Evolutionary conservation across 2,329 filamentous ascomycete genomes (phyloP).

Genomic region (Pyrenophora teres): DNA sequence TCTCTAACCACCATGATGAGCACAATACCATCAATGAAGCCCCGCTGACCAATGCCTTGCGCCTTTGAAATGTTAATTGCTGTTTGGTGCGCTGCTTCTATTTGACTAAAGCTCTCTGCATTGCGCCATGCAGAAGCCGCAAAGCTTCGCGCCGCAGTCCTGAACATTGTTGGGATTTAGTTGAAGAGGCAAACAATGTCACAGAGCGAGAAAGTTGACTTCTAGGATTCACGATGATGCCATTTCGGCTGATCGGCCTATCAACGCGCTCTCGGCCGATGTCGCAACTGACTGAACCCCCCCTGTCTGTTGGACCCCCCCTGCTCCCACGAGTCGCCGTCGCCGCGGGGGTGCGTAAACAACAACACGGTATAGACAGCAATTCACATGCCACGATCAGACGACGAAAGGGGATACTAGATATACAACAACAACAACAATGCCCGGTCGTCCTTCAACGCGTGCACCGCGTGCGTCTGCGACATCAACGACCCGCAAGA

Average conservation of each 20-base stretch:
- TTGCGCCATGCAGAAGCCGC: slow-evolving; percentile 64
- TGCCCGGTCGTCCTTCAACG: slow-evolving; percentile 55
- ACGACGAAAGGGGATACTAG: slow-evolving; percentile 14
- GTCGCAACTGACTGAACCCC: slow-evolving; percentile 20
- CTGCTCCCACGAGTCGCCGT: slow-evolving; percentile 13
- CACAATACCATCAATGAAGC: slow-evolving; percentile 75
- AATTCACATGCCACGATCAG: slow-evolving; percentile 10
- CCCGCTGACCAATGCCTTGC: slow-evolving; percentile 76
- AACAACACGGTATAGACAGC: slow-evolving; percentile 16
- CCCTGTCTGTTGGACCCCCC: slow-evolving; percentile 10
- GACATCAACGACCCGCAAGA: slow-evolving; percentile 47
- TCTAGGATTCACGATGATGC: slow-evolving; percentile 16
- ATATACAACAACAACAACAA: slow-evolving; percentile 24
- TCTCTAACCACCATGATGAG: neutral
- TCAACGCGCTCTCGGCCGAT: slow-evolving; percentile 28
- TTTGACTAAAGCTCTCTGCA: slow-evolving; percentile 52
- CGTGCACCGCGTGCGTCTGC: slow-evolving; percentile 48
- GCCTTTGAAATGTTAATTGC: slow-evolving; percentile 76
- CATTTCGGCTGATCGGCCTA: slow-evolving; percentile 22
- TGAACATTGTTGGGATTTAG: slow-evolving; percentile 62
- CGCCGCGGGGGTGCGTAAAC: slow-evolving; percentile 14
- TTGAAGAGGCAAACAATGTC: slow-evolving; percentile 2
- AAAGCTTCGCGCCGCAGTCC: slow-evolving; percentile 70
- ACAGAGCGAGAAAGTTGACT: neutral
- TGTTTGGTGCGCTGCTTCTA: slow-evolving; percentile 60